phyloP scores from a whole-genome alignment of 139 green algal genomes.

The Chlamydomonas sphaeroides region DNA sequence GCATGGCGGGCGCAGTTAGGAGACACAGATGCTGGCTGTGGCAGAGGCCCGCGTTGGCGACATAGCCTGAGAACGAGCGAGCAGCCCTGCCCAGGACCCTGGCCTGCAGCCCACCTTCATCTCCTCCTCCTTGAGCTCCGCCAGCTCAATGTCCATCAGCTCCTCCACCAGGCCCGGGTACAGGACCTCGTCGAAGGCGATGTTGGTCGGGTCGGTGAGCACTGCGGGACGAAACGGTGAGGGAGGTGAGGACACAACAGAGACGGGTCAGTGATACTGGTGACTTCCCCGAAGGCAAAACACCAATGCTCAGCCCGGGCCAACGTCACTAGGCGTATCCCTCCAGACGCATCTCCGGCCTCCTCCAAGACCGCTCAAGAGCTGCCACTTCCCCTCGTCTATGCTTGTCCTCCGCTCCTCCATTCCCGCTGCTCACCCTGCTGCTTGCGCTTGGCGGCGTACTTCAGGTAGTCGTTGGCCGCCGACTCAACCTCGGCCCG shows the following conservation, averaged over 20 bases:
- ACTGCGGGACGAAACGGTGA: constrained; percentile 30
- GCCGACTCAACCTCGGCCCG: constrained; percentile 42
- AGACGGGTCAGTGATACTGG: no score
- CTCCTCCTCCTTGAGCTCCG: constrained; percentile 64
- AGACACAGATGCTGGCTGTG: no score
- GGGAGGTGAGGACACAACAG: background rate
- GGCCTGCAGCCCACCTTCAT: constrained; percentile 13
- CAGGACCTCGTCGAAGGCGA: constrained; percentile 65
- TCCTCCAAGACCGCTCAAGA: no score
- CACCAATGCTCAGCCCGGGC: no score
- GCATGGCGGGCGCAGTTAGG: no score
- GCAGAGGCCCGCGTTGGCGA: no score
- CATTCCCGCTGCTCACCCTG: constrained; percentile 39
- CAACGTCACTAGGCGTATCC: no score
- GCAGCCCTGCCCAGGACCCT: background rate
- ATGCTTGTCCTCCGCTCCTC: no score
- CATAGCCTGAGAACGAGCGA: no score
- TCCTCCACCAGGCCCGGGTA: constrained; percentile 52
- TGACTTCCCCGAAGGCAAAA: no score
- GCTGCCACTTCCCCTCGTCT: no score
- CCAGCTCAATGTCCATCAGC: constrained; percentile 65
- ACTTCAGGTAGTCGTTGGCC: constrained; percentile 53
- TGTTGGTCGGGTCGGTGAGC: constrained; percentile 57
- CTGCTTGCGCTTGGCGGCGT: constrained; percentile 56
- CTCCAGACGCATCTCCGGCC: no score